Conservation (phyloP, 2,329 filamentous ascomycete genomes). For the Aquanectria penicillioides region DNA sequence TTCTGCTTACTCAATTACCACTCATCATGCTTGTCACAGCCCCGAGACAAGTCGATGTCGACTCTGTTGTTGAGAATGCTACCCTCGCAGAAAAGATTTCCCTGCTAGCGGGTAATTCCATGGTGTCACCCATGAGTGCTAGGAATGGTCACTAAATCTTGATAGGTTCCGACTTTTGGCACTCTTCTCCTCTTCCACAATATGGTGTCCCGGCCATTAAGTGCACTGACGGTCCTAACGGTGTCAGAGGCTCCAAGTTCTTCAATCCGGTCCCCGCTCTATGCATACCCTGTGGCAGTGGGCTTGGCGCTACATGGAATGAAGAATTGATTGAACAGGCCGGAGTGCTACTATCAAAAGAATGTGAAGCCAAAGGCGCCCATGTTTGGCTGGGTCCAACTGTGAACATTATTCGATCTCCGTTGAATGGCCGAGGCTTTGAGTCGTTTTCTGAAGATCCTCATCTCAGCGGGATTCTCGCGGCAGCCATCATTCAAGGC, state of each 20-base stretch:
- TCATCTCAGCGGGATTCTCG: background rate
- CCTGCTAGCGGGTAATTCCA: too few species aligned
- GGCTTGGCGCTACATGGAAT: slow-evolving; percentile 27
- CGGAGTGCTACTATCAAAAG: slow-evolving; percentile 16
- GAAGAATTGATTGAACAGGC: slow-evolving; percentile 11
- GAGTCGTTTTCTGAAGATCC: slow-evolving; percentile 19
- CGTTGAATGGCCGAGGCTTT: slow-evolving; percentile 8
- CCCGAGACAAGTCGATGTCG: too few species aligned
- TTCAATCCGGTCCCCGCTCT: slow-evolving; percentile 18
- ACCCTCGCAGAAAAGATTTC: too few species aligned
- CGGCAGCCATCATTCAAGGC: slow-evolving; percentile 2
- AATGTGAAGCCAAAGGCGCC: slow-evolving; percentile 16
- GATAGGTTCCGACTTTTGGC: slow-evolving; percentile 23
- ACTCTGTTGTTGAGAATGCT: too few species aligned
- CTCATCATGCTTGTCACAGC: too few species aligned
- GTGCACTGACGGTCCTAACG: slow-evolving; percentile 32
- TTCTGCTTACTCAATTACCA: too few species aligned
- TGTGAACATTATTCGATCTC: slow-evolving; percentile 9
- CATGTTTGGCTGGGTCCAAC: slow-evolving; percentile 17
- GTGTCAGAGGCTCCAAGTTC: slow-evolving; percentile 25
- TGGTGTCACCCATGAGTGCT: too few species aligned
- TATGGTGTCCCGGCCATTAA: slow-evolving; percentile 20
- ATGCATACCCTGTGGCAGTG: slow-evolving; percentile 25
- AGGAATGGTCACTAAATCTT: too few species aligned
- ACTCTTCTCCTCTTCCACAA: slow-evolving; percentile 8